Evolutionary conservation across 495 filamentous ascomycete genomes (phyloP).

Genomic region (Cenococcum geophilum): DNA sequence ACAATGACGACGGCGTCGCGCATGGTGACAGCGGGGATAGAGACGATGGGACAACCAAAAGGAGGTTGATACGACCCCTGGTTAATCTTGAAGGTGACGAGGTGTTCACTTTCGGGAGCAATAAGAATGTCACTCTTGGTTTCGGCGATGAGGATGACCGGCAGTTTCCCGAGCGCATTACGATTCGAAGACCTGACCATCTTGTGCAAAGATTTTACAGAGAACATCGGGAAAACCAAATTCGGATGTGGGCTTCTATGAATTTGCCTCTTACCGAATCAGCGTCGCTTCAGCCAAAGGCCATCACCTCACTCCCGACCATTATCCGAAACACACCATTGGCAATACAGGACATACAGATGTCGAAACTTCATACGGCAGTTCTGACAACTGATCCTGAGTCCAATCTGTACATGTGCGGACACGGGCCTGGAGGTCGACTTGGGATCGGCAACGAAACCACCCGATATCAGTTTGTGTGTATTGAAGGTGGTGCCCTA

Average conservation of each 20-base stretch:
- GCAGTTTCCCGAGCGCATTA: slow-evolving; percentile 80
- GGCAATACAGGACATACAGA: slow-evolving; percentile 65
- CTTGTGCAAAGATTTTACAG: slow-evolving; percentile 61
- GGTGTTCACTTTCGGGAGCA: slow-evolving; percentile 86
- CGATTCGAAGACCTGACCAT: slow-evolving; percentile 71
- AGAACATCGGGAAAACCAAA: slow-evolving; percentile 32
- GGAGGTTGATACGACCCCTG: slow-evolving; percentile 9
- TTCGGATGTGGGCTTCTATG: slow-evolving; percentile 25
- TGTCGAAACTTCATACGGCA: slow-evolving; percentile 90
- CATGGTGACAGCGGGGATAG: slow-evolving; percentile 30
- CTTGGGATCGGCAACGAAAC: slow-evolving; percentile 85
- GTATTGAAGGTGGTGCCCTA: slow-evolving; percentile 67
- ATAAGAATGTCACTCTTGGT: slow-evolving; percentile 87
- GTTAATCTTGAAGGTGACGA: slow-evolving; percentile 65
- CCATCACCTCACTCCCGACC: slow-evolving; percentile 52
- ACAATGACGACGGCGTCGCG: slow-evolving; percentile 29
- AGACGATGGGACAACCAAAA: slow-evolving; percentile 23
- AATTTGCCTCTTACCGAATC: slow-evolving; percentile 29
- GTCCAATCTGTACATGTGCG: slow-evolving; percentile 88
- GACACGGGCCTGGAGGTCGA: slow-evolving; percentile 83
- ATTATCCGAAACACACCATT: slow-evolving; percentile 63
- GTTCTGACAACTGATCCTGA: slow-evolving; percentile 84
- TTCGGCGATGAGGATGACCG: slow-evolving; percentile 91
- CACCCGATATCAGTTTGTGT: slow-evolving; percentile 76
- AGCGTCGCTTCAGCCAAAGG: slow-evolving; percentile 28